These are phyloP conservation scores for Septoria petroselini DNA, from an alignment of 2,329 filamentous ascomycete species.

Conservation along the genomic window DNA sequence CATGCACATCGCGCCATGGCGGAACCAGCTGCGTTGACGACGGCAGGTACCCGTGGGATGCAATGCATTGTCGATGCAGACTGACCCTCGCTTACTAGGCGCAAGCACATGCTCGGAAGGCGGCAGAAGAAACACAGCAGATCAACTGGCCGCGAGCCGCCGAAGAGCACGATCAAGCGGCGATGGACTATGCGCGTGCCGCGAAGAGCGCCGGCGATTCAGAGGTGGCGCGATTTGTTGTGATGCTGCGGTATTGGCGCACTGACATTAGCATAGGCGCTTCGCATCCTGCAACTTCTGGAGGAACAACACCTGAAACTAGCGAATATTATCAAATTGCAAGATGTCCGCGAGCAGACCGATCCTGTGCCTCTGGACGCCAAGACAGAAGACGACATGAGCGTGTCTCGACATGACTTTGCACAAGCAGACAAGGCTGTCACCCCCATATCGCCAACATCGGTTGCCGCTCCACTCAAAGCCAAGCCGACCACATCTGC, in stretches of 20 bases:
- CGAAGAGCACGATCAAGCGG: conserved; percentile 82
- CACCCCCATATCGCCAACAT: neutral
- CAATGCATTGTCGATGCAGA: neutral
- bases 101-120: conserved; percentile 83
- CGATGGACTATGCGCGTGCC: conserved; percentile 81
- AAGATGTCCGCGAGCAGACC: conserved; percentile 36
- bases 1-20: conserved; percentile 24
- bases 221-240: conserved; percentile 44
- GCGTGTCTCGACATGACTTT: conserved; percentile 48
- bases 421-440: conserved; percentile 30
- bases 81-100: conserved; percentile 55
- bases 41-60: neutral
- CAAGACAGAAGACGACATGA: conserved; percentile 9
- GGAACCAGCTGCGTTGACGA: conserved; percentile 28
- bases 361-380: conserved; percentile 1
- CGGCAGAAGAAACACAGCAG: conserved; percentile 66
- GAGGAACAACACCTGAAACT: conserved; percentile 84
- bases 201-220: conserved; percentile 65
- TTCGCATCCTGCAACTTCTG: conserved; percentile 78
- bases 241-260: neutral
- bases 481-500: conserved; percentile 25
- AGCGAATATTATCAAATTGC: conserved; percentile 74
- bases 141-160: conserved; percentile 76
- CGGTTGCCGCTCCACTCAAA: conserved; percentile 10
- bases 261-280: conserved; percentile 59